Percentiles rank a stretch among this genome's conserved stretches.
phyloP scores from a whole-genome alignment of 2,329 filamentous ascomycete genomes.

The Epicoccum sorghinum region DNA sequence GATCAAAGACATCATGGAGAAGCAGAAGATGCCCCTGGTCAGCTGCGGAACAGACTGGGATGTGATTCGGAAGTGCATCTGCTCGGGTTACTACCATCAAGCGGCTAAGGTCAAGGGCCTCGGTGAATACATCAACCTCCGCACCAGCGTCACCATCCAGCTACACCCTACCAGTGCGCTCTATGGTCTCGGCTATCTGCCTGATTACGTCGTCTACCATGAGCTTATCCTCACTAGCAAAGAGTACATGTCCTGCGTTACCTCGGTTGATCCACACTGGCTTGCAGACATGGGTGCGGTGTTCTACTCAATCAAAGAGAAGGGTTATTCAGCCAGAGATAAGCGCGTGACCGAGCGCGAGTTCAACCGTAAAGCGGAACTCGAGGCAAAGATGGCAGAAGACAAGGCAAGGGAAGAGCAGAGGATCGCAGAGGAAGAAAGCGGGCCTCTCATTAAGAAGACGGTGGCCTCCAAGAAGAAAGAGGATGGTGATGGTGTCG shows the following conservation, averaged over 20 bases:
- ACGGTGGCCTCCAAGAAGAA: slow-evolving; percentile 32
- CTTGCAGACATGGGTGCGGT: slow-evolving; percentile 94
- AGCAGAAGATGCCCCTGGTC: slow-evolving; percentile 85
- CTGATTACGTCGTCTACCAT: slow-evolving; percentile 97
- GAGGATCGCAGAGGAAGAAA: slow-evolving; percentile 48
- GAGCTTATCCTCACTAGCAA: slow-evolving; percentile 96
- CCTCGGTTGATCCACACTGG: slow-evolving; percentile 95
- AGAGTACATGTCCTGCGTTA: slow-evolving; percentile 98
- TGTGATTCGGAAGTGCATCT: slow-evolving; percentile 92
- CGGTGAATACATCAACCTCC: slow-evolving; percentile 95
- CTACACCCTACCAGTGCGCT: slow-evolving; percentile 92
- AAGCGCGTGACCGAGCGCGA: slow-evolving; percentile 88
- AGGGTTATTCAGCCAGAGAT: slow-evolving; percentile 87
- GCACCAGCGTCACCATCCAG: slow-evolving; percentile 92
- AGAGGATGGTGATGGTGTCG: slow-evolving; percentile 45
- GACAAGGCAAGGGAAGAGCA: slow-evolving; percentile 75
- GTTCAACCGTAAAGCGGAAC: slow-evolving; percentile 91
- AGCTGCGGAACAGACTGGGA: slow-evolving; percentile 98
- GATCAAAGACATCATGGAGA: slow-evolving; percentile 89
- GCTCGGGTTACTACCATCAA: slow-evolving; percentile 97
- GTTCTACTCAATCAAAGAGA: slow-evolving; percentile 97
- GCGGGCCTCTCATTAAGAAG: slow-evolving; percentile 36
- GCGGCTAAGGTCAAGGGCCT: slow-evolving; percentile 95
- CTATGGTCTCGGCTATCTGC: slow-evolving; percentile 90
- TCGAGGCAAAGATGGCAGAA: slow-evolving; percentile 88